Evolutionary conservation across 202 grass and related monocot genomes (phyloP).

Genomic region (Digitaria exilis): DNA sequence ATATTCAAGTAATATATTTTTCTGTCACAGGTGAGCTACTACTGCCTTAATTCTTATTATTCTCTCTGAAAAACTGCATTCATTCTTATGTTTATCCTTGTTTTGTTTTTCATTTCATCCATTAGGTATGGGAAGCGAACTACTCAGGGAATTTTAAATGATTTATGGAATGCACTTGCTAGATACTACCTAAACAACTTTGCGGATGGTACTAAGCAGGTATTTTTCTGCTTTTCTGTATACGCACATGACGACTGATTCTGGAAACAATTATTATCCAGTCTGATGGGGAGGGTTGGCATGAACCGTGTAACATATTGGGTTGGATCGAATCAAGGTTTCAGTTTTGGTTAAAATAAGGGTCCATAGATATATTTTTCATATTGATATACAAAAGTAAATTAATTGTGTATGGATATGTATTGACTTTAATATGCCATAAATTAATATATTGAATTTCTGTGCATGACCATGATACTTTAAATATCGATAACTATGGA

Average conservation of each 20-base stretch:
- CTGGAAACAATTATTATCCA: neutral
- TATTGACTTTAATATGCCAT: neutral
- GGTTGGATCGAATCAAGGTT: neutral
- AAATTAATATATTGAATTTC: neutral
- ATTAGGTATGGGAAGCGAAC: constrained; percentile 87
- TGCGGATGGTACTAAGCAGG: constrained; percentile 95
- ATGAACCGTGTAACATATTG: neutral
- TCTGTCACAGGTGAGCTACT: neutral
- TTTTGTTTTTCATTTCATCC: neutral
- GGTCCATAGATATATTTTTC: neutral
- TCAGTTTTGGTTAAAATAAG: neutral
- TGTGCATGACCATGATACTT: neutral
- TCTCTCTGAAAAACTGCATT: neutral
- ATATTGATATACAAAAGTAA: neutral
- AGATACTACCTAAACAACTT: constrained; percentile 99
- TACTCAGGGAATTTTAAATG: constrained; percentile 82
- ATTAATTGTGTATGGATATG: neutral
- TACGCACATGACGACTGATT: neutral
- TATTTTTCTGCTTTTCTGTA: constrained; percentile 18
- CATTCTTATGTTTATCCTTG: neutral
- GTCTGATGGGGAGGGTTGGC: neutral
- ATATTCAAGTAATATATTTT: neutral
- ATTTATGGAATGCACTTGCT: constrained; percentile 84
- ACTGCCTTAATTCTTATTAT: neutral
- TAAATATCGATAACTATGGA: neutral